Conservation (phyloP, 164 flowering plant species). For the Warburgia ugandensis region DNA sequence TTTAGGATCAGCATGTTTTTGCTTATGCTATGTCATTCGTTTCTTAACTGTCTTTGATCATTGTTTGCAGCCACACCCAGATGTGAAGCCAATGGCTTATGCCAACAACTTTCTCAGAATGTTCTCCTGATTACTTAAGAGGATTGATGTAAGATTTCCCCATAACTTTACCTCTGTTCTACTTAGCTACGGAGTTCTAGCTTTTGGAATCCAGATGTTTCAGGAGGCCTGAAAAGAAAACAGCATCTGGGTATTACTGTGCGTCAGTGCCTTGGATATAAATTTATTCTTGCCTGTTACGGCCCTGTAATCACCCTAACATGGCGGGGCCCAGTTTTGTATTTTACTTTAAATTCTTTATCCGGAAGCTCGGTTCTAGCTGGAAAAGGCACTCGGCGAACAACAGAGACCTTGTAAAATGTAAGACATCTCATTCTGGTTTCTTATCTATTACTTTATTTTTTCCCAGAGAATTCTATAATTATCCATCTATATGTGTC, state of each 20-base stretch:
- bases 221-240: conserved; percentile 3
- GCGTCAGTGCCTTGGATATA: not conserved
- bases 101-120: conserved; percentile 88
- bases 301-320: not conserved
- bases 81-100: conserved; percentile 97
- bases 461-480: no score
- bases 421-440: not conserved
- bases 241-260: not conserved
- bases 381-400: not conserved
- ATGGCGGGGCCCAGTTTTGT: not conserved
- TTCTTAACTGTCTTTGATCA: not conserved
- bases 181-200: no score
- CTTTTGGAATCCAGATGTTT: not conserved
- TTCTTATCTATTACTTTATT: no score
- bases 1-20: not conserved
- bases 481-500: no score
- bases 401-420: not conserved
- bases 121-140: conserved; percentile 40
- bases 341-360: conserved; percentile 1
- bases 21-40: not conserved
- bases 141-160: conserved; percentile 2
- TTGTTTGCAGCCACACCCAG: conserved; percentile 82
- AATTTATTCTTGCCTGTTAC: not conserved
- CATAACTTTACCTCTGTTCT: not conserved
- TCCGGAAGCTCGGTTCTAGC: not conserved